phyloP scores from a whole-genome alignment of 305 asterid species.

The Fraxinus dipetala region DNA sequence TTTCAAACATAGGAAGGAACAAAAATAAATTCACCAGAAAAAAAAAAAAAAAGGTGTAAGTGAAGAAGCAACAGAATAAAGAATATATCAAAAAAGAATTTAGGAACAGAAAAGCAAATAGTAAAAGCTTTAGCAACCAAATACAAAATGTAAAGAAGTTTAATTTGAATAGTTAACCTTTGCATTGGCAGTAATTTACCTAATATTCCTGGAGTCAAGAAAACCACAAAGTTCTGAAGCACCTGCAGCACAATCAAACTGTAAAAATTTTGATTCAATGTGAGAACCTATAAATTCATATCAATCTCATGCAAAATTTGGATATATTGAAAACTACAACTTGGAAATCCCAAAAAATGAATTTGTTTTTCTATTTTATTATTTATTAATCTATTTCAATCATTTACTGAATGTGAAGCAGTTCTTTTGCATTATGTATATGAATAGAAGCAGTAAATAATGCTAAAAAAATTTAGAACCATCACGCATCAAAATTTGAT shows the following conservation, averaged over 20 bases:
- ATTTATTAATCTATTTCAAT: background rate
- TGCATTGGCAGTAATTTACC: slow-evolving; percentile 35
- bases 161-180: background rate
- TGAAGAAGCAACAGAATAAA: background rate
- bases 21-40: background rate
- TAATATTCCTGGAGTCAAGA: slow-evolving; percentile 72
- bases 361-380: background rate
- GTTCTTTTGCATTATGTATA: background rate
- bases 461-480: background rate
- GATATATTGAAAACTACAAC: background rate
- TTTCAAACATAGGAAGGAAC: background rate
- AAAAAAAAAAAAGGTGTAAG: background rate
- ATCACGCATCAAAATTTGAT: background rate
- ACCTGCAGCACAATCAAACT: slow-evolving; percentile 56
- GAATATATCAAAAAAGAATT: slow-evolving; percentile 20
- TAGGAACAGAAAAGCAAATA: background rate
- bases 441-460: background rate
- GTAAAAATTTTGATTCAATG: slow-evolving; percentile 11
- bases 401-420: background rate
- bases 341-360: background rate
- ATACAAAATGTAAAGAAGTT: background rate
- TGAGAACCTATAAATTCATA: background rate
- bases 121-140: background rate
- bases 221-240: slow-evolving; percentile 75
- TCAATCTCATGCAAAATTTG: background rate